Conservation (phyloP, 371 early-diverging fungal species). For the Catenaria anguillulae region DNA sequence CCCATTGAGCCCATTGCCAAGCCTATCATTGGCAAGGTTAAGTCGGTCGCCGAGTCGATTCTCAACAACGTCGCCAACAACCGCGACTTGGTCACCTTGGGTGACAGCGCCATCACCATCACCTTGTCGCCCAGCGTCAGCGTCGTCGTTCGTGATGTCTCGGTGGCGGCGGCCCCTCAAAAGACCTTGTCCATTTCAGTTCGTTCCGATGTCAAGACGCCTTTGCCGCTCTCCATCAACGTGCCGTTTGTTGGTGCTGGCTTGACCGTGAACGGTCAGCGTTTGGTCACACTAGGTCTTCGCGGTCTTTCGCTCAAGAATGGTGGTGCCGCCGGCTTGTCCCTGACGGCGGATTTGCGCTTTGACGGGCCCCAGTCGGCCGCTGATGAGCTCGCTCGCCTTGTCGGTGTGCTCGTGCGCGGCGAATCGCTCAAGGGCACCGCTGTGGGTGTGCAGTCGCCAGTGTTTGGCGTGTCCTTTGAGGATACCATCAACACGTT, state of each 20-base stretch:
- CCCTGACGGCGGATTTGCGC: neutral
- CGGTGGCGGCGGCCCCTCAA: neutral
- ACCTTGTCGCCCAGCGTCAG: neutral
- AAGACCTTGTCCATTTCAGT: neutral
- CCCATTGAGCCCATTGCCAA: neutral
- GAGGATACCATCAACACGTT: neutral
- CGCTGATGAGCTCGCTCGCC: neutral
- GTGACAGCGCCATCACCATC: neutral
- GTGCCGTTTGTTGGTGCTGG: neutral
- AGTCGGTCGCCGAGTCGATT: neutral
- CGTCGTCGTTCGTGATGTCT: neutral
- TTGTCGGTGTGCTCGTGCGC: neutral
- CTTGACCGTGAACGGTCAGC: neutral
- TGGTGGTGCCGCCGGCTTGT: neutral
- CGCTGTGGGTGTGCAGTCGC: neutral
- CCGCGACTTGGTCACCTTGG: neutral
- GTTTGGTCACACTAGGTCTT: neutral
- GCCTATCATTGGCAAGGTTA: neutral
- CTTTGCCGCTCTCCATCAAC: neutral
- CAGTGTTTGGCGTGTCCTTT: neutral
- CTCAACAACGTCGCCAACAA: neutral
- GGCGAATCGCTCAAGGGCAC: slow-evolving; percentile 3
- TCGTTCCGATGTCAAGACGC: neutral
- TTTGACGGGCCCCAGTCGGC: neutral
- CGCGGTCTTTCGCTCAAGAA: neutral